Base-by-base conservation (phyloP, 768 basidiomycete species). In the Russula lepida region DNA sequence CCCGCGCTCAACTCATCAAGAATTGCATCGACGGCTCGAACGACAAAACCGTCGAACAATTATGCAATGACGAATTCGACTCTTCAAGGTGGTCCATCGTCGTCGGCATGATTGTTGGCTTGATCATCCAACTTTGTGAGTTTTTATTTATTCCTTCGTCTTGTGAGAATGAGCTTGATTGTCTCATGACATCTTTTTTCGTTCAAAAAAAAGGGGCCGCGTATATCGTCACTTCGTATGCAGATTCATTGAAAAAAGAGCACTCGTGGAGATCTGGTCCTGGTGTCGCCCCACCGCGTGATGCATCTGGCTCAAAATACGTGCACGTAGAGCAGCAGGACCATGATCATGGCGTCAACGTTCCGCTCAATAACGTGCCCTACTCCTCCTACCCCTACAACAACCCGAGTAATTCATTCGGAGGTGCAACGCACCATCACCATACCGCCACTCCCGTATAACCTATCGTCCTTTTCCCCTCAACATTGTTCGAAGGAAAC, bases 21-120 rank as follows among this genome's bases (percentile, higher is more conserved):
- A 55, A 48, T 37, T 65, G 64, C 49, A 51, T 65, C 39, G 48
- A 54, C 33, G 64, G 64, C 48, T 64, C 62, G 12, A 63, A 53
- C 0, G 62, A 63, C 21, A 1, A 35, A 19, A 5, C 37, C 1
- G 19, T 54, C 17, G 27, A n/a, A 59, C 13, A 37, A n/a, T n/a
- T 58, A 15, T 65, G 64, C 41, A n/a, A 65, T 2, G 9, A 41
- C 2, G 28, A 23, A 3, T 54, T 63, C 57, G 19, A 54, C 19
- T 4, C 12, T 7, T 46, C 39, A 23, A 58, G 30, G 39, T 64
- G 54, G 63, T n/a, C 51, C 13, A 4, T 64, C 11, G 0, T 65
- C 15, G 44, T 2, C 4, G 6, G 39, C 53, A 13, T 57, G 21
- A 15, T 47, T 17, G 1, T 55, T 3, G 62, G 53, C 2, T 32